Percentiles rank a stretch among this genome's conserved stretches.
Evolutionary conservation across 495 filamentous ascomycete species (phyloP).

Genomic region (Copromyces sp.): DNA sequence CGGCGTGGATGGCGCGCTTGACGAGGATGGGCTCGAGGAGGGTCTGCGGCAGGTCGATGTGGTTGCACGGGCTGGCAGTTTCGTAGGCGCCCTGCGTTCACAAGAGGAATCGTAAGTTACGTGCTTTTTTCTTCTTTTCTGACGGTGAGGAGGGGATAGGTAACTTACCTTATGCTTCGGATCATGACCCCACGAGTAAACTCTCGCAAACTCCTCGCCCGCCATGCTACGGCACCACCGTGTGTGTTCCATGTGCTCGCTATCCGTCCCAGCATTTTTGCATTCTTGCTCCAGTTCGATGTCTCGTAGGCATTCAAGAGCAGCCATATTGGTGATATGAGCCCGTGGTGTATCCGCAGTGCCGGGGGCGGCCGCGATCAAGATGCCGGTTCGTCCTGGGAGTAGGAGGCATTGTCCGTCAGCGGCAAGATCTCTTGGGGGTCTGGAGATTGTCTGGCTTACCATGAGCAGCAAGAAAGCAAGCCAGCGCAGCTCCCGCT

Average conservation of each 20-base stretch:
- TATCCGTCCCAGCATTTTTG: constrained; percentile 22
- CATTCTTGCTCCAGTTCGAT: constrained; percentile 38
- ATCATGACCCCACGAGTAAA: constrained; percentile 45
- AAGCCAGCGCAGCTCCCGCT: constrained; percentile 44
- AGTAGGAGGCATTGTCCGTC: background rate
- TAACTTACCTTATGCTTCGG: constrained; percentile 29
- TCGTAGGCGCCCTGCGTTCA: constrained; percentile 42
- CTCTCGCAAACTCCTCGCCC: constrained; percentile 43
- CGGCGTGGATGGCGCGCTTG: constrained; percentile 29
- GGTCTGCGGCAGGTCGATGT: constrained; percentile 42
- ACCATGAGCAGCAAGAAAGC: constrained; percentile 45
- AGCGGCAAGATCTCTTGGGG: no score
- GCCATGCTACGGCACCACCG: constrained; percentile 46
- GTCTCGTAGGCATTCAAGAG: constrained; percentile 41
- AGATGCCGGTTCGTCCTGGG: constrained; percentile 36
- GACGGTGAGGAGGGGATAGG: no score
- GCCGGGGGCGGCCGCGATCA: constrained; percentile 35
- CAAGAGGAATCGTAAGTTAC: no score
- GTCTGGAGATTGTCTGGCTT: background rate
- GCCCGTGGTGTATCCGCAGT: constrained; percentile 44
- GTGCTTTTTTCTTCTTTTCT: constrained; percentile 3
- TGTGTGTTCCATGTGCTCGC: constrained; percentile 38
- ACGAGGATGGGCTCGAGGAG: constrained; percentile 42
- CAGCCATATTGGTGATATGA: constrained; percentile 43
- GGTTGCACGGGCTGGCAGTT: constrained; percentile 35